Percentiles rank a stretch among this genome's conserved stretches.
Conservation (phyloP, 2,329 filamentous ascomycete species). For the Colletotrichum sp. region DNA sequence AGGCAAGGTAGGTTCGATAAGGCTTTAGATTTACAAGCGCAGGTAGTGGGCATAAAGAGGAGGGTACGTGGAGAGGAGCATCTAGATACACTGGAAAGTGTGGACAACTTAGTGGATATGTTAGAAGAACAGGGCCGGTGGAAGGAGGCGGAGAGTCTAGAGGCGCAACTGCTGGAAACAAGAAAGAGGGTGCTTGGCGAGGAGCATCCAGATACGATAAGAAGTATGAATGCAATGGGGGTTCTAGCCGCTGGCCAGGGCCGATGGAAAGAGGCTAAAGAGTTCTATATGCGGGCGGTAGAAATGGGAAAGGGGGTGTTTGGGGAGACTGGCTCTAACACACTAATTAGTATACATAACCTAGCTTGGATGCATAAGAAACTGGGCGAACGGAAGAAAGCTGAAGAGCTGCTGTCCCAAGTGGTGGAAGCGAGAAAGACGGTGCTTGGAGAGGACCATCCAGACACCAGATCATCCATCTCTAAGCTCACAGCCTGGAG, state of each 20-base stretch:
- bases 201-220: neutral
- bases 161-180: neutral
- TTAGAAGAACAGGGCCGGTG: neutral
- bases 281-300: neutral
- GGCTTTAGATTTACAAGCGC: neutral
- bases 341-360: neutral
- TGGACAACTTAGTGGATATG: rapidly evolving
- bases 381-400: neutral
- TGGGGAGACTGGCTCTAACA: neutral
- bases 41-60: rapidly evolving
- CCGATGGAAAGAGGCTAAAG: neutral
- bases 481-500: neutral
- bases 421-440: neutral
- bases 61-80: neutral
- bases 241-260: rapidly evolving
- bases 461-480: rapidly evolving
- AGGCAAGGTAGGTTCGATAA: neutral
- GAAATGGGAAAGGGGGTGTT: neutral
- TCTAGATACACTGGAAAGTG: neutral
- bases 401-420: neutral
- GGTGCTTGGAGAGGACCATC: neutral
- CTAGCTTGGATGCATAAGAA: rapidly evolving
- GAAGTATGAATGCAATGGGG: neutral
- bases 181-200: neutral
- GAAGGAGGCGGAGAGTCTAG: neutral